Conservation (phyloP, 805 yeast species). For the Schwanniomyces vanrijiae region DNA sequence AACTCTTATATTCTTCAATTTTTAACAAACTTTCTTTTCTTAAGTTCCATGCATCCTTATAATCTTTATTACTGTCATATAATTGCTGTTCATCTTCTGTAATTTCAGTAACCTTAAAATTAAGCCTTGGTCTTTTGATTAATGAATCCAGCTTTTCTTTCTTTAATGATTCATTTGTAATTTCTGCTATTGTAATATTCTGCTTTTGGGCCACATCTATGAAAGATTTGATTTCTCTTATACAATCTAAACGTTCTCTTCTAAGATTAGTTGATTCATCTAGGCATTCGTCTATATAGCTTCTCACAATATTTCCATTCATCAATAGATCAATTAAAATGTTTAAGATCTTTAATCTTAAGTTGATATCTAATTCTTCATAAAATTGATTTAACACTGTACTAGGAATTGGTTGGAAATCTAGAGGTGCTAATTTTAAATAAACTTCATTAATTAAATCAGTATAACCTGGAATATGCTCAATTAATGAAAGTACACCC, state of each 20-base stretch:
- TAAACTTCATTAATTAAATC: conserved; percentile 51
- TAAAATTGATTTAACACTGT: conserved; percentile 58
- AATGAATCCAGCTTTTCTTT: background rate
- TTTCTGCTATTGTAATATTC: conserved; percentile 22
- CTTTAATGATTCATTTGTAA: conserved; percentile 11
- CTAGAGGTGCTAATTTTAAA: conserved; percentile 57
- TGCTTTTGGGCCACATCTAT: conserved; percentile 50
- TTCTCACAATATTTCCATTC: conserved; percentile 58
- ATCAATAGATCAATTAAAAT: conserved; percentile 64
- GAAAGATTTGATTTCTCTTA: conserved; percentile 56
- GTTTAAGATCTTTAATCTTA: conserved; percentile 57
- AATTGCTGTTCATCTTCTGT: conserved; percentile 37
- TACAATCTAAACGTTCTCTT: conserved; percentile 63
- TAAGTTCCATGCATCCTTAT: conserved; percentile 43
- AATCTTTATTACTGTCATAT: conserved; percentile 42
- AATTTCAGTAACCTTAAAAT: conserved; percentile 37
- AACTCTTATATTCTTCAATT: conserved; percentile 47
- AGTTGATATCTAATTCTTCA: conserved; percentile 46
- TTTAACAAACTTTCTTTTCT: conserved; percentile 41
- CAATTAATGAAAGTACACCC: conserved; percentile 66
- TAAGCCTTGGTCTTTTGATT: conserved; percentile 23
- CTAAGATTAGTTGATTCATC: conserved; percentile 63
- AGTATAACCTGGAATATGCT: conserved; percentile 55
- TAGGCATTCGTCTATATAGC: conserved; percentile 64
- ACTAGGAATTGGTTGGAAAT: conserved; percentile 46